Percentiles rank a stretch among this genome's conserved stretches.
Evolutionary conservation across 345 rosid species (phyloP).

Genomic region (Murraya paniculata): DNA sequence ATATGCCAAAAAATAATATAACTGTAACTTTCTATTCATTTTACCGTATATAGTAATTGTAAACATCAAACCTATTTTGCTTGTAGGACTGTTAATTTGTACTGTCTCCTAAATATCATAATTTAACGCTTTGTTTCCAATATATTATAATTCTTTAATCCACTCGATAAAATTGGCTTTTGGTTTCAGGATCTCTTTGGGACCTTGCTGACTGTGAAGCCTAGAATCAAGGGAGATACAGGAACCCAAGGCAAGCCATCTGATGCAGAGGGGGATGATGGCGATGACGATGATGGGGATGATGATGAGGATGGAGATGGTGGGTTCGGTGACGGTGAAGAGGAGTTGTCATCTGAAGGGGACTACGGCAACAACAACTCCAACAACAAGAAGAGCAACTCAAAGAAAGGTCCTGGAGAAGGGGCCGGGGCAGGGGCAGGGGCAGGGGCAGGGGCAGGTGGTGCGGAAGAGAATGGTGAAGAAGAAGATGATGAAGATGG

Average conservation of each 20-base stretch:
- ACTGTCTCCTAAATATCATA: no score
- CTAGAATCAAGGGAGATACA: constrained; percentile 30
- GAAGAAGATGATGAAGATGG: constrained; percentile 34
- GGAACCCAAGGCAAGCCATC: constrained; percentile 32
- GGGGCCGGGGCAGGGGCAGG: constrained; percentile 25
- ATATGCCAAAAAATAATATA: background rate
- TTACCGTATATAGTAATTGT: background rate
- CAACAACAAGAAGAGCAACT: constrained; percentile 41
- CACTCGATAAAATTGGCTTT: background rate
- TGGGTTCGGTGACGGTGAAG: constrained; percentile 51
- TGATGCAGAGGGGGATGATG: constrained; percentile 65
- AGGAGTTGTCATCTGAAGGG: constrained; percentile 54
- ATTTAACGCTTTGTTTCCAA: no score
- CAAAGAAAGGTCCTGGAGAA: constrained; percentile 40
- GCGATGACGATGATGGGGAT: constrained; percentile 23
- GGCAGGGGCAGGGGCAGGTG: constrained; percentile 14
- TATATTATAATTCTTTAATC: no score
- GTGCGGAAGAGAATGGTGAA: constrained; percentile 42
- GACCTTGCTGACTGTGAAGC: constrained; percentile 18
- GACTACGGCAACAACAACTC: constrained; percentile 33
- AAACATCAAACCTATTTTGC: background rate
- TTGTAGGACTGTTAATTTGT: background rate
- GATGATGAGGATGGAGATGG: constrained; percentile 37
- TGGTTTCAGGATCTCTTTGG: constrained; percentile 35
- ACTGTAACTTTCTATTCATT: background rate